A percentile compares a stretch with the other conserved stretches of the same genome.
Conservation (phyloP, 1,284 basidiomycete genomes). For the Cutaneotrichosporon cavernicola region DNA sequence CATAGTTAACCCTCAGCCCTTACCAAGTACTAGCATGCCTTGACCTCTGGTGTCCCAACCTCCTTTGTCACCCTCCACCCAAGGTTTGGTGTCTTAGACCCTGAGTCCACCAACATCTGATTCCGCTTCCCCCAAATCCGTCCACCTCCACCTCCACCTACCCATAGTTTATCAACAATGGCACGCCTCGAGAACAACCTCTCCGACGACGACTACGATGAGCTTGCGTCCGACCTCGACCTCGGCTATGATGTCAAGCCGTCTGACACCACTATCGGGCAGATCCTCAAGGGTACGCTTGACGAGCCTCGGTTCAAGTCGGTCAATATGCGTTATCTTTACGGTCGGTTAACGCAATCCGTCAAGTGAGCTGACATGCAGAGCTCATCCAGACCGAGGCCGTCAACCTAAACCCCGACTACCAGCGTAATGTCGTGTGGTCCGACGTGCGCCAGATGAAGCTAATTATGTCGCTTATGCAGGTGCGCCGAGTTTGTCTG, state of each 20-base stretch:
- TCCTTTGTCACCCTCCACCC: background rate
- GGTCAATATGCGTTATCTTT: slow-evolving; percentile 30
- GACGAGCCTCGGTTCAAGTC: slow-evolving; percentile 31
- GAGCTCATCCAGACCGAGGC: slow-evolving; percentile 40
- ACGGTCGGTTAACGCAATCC: slow-evolving; percentile 29
- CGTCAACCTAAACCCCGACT: slow-evolving; percentile 42
- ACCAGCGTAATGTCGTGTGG: slow-evolving; percentile 53
- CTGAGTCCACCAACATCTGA: no score
- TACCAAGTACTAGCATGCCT: no score
- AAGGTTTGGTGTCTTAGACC: background rate
- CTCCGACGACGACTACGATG: slow-evolving; percentile 32
- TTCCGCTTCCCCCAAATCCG: no score
- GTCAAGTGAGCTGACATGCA: slow-evolving; percentile 13
- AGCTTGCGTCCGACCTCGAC: slow-evolving; percentile 34
- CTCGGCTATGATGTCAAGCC: slow-evolving; percentile 30
- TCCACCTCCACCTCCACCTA: no score
- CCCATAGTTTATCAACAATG: background rate
- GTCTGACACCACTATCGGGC: background rate
- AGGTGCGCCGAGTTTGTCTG: slow-evolving; percentile 27
- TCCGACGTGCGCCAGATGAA: slow-evolving; percentile 31
- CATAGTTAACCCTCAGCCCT: no score
- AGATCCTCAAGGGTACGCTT: slow-evolving; percentile 30
- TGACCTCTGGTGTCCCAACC: no score
- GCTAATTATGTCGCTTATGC: slow-evolving; percentile 41
- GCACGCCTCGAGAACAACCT: background rate